Conservation (phyloP, 495 filamentous ascomycete species). For the Parathielavia hyrcaniae region DNA sequence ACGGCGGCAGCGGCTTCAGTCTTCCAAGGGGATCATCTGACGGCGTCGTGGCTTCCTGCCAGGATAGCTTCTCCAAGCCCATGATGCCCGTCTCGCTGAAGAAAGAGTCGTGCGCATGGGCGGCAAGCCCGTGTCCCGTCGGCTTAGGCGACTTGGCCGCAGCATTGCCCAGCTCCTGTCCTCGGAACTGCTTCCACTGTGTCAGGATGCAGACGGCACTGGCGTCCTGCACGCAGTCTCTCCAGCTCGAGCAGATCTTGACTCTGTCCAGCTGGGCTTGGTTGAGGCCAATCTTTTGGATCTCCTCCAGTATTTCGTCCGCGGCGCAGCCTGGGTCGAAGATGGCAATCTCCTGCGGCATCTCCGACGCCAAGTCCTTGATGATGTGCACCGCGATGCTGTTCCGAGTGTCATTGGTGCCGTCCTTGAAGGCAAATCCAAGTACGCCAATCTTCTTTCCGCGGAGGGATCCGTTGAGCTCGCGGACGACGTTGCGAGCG, state of each 20-base stretch:
- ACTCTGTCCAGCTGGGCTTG: slow-evolving; percentile 35
- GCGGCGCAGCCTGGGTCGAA: slow-evolving; percentile 64
- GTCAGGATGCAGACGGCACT: slow-evolving; percentile 30
- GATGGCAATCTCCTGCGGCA: slow-evolving; percentile 58
- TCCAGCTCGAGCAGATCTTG: slow-evolving; percentile 37
- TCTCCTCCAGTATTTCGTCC: slow-evolving; percentile 37
- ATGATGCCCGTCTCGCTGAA: slow-evolving; percentile 25
- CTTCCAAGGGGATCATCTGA: slow-evolving; percentile 26
- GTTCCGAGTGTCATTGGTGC: slow-evolving; percentile 73
- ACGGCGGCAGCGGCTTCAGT: slow-evolving; percentile 21
- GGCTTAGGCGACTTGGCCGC: slow-evolving; percentile 8
- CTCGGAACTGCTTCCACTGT: slow-evolving; percentile 33
- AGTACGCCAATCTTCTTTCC: slow-evolving; percentile 69
- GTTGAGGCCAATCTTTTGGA: slow-evolving; percentile 34
- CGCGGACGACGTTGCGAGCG: slow-evolving; percentile 54
- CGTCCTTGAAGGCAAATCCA: slow-evolving; percentile 78
- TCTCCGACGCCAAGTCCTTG: slow-evolving; percentile 56
- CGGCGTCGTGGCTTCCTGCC: not conserved
- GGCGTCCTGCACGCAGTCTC: slow-evolving; percentile 42
- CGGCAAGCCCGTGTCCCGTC: not conserved
- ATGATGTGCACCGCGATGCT: slow-evolving; percentile 64
- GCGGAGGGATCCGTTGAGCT: slow-evolving; percentile 61
- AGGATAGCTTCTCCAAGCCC: slow-evolving; percentile 19
- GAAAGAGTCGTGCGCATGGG: not conserved
- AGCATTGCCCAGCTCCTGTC: slow-evolving; percentile 9